Base-by-base conservation (phyloP, 169 alveolate genomes). In the Plasmodium knowlesi region DNA sequence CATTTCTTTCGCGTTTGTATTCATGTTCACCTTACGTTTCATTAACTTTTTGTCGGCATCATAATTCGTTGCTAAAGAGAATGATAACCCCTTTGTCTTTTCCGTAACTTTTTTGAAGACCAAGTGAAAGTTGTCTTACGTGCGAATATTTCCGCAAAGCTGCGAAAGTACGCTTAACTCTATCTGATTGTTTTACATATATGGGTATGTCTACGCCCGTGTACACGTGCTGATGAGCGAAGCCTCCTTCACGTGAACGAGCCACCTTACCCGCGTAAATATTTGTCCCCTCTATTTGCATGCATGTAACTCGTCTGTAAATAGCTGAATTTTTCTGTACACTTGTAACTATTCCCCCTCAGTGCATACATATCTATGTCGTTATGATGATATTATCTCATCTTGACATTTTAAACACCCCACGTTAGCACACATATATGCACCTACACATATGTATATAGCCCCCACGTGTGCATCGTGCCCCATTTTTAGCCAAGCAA, bases 201-300 rank as follows among this genome's bases (percentile, higher is more conserved):
- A 10, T 82, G 79, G 37, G 80, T 82, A 28, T 57, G 57, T 57
- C 78, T 73, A 82, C 79, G 5, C 71, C 32, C 41, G 78, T 25
- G 41, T 57, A 32, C 71, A 57, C 86, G 22, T 81, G 61, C 34
- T 78, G 61, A 39, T 22, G 50, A 39, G 30, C 76, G 30, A n/a
- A 39, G 53, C 25, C 53, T 78, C 50, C 61, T 78, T 78, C 84
- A 30, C 84, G 30, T 78, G 71, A 78, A 39, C 34, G 50, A 19
- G 61, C 61, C 61, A 37, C 39, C 71, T 70, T 22, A 37, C 84
- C 16, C 28, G 50, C 50, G 70, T 78, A 37, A 78, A 37, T 78
- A 37, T 32, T 78, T 39, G 28, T 78, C 50, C 70, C 43, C 39
- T 32, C 14, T 3, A 16, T 22, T 37, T 79, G 25, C 34, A 79